Conservation (phyloP, 345 rosid genomes). For the Psidium friedrichsthalianum region DNA sequence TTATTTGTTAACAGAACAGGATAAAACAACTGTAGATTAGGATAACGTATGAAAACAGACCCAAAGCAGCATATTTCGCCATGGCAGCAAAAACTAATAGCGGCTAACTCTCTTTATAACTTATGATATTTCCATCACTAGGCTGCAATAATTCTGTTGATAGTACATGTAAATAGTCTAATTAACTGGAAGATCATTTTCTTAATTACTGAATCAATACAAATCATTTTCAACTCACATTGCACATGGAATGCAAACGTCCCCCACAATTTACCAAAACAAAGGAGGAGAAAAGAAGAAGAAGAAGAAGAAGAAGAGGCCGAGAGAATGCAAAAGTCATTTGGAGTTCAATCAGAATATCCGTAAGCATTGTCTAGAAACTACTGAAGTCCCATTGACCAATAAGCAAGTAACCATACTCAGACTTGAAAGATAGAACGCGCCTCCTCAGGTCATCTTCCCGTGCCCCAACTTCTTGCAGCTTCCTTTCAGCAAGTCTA, state of each 20-base stretch:
- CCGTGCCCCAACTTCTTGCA: conserved; percentile 7
- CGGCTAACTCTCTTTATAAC: background rate
- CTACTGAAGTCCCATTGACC: background rate
- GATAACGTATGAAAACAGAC: background rate
- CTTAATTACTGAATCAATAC: background rate
- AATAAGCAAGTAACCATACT: conserved; percentile 37
- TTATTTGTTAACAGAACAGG: background rate
- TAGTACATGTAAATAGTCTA: background rate
- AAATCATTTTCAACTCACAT: background rate
- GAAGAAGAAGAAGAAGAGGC: background rate
- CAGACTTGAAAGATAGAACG: conserved; percentile 49
- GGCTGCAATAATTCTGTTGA: background rate
- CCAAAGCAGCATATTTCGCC: background rate
- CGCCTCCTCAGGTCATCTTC: conserved; percentile 73
- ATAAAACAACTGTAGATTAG: background rate
- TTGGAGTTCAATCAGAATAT: background rate
- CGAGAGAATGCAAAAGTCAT: background rate
- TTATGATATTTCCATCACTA: background rate
- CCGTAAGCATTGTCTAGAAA: background rate
- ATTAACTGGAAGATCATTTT: background rate
- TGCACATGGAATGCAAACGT: background rate
- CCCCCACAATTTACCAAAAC: background rate
- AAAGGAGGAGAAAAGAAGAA: background rate
- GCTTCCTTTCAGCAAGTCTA: too few species aligned
- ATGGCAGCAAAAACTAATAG: background rate